Evolutionary conservation across 139 green algal genomes (phyloP), one percentile per base, ranked within the genome.

Genomic region (Diplosphaera chodatii): DNA sequence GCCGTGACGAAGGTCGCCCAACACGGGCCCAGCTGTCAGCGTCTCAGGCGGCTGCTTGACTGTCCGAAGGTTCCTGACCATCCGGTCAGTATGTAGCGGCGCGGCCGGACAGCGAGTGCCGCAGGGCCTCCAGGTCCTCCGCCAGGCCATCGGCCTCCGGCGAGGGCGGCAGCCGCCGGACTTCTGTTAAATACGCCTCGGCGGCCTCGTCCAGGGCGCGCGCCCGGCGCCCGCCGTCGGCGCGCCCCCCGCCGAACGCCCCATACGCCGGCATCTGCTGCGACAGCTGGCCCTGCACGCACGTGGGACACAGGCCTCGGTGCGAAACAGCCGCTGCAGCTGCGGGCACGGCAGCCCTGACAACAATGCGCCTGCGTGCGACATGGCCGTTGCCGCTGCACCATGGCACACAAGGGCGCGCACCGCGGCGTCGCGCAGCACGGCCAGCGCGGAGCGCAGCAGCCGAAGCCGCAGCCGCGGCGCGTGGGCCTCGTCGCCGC

Each of bases 401-500:
- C n/a, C n/a, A n/a, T n/a, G n/a, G n/a, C n/a, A n/a, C n/a, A n/a
- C n/a, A n/a, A n/a, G n/a, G n/a, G n/a, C n/a, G 56, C 33, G 32
- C 22, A 40, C n/a, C 1, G 69, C 59, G 0, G 34, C 25, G 10
- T 27, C 22, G 20, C 23, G 20, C 32, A 68, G 32, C 33, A 74
- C 32, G 4, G 16, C 23, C 1, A 63, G 69, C 32, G 30, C 29
- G 8, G 69, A 74, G 15, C 33, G 59, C 56, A 74, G 69, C 32
- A 74, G 59, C 10, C 59, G 59, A 56, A 74, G 34, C 4, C 69
- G 69, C 69, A 74, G 73, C 29, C 31, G 33, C 2, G 76, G 80
- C 22, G 70, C 32, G 37, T 84, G 78, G 29, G 74, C 28, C 62
- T 82, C 74, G 8, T 81, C 72, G 21, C 72, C 77, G 3, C 28